Evolutionary conservation across 2,329 filamentous ascomycete genomes (phyloP), one percentile per base, ranked within the genome.

Genomic region (Fragosphaeria purpurea): DNA sequence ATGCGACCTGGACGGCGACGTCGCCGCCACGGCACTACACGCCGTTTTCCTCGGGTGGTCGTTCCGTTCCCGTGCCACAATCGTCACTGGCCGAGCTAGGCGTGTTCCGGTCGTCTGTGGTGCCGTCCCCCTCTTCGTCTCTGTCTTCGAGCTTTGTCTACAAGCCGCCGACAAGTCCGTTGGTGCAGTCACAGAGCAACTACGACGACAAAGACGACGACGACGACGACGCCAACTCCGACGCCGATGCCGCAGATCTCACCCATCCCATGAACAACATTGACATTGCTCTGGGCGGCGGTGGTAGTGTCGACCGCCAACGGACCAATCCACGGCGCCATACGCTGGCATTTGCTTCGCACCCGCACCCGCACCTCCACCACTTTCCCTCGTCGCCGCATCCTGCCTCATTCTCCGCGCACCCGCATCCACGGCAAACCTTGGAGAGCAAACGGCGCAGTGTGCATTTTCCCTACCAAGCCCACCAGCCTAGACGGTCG

Each of bases 171-270:
- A 97, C 93, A 2, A 97, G 90, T 60, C 93, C 93, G 11, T 72
- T 98, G 9, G 90, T 94, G 1, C 83, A 96, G 61, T 88, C 89
- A 41, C 82, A 88, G 60, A 94, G 84, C 67, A 93, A 90, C 58
- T 83, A 88, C 6, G 88, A 93, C 57, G 51, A 46, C 9, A 44
- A 53, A 12, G 51, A 47, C 1, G 45, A 48, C 6, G 47, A 37
- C 35, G 22, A 35, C 9, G 49, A 47, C 13, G n/a, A n/a, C n/a
- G n/a, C n/a, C n/a, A n/a, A n/a, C n/a, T n/a, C n/a, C n/a, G 31
- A 46, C n/a, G 39, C n/a, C 45, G 38, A 30, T 13, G n/a, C 6
- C 5, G 62, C 85, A 30, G 82, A 88, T 52, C 72, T 85, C 45
- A 73, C 79, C 2, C 71, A 77, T 55, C 71, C 71, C 22, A 65